These are phyloP conservation scores for Kwoniella pini DNA, from an alignment of 768 basidiomycete species.

Conservation along the genomic window DNA sequence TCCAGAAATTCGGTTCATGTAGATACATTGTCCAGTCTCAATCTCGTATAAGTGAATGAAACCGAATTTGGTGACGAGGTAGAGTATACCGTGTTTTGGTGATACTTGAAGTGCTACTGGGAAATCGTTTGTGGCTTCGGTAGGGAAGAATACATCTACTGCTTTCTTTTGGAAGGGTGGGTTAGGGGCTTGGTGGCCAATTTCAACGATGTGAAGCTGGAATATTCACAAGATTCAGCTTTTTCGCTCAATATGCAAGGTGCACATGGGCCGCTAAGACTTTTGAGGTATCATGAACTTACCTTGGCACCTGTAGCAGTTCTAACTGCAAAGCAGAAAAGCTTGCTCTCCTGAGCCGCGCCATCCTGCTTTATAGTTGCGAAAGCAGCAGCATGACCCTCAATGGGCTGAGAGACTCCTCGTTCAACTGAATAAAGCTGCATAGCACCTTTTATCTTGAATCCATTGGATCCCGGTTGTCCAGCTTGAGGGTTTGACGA, in stretches of 20 bases:
- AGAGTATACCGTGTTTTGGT: conserved; percentile 92
- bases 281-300: conserved; percentile 44
- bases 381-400: conserved; percentile 97
- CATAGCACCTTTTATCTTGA: conserved; percentile 99
- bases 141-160: conserved; percentile 98
- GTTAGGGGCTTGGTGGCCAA: conserved; percentile 90
- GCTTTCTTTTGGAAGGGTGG: conserved; percentile 95
- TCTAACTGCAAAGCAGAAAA: conserved; percentile 92
- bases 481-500: conserved; percentile 71
- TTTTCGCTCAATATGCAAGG: too few species aligned
- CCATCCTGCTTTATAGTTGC: conserved; percentile 89
- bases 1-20: conserved; percentile 99
- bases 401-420: conserved; percentile 94
- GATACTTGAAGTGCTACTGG: conserved; percentile 99
- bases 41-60: conserved; percentile 99
- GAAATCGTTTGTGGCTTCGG: conserved; percentile 97
- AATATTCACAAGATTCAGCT: conserved; percentile 12
- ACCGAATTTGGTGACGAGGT: conserved; percentile 97
- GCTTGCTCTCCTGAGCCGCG: conserved; percentile 76
- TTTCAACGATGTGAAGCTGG: conserved; percentile 96
- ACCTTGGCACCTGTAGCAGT: conserved; percentile 99
- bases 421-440: conserved; percentile 92
- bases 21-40: conserved; percentile 93
- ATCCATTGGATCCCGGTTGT: conserved; percentile 63
- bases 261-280: too few species aligned